phyloP scores from a whole-genome alignment of 2,329 filamentous ascomycete genomes.

The Alternaria tenuissima region DNA sequence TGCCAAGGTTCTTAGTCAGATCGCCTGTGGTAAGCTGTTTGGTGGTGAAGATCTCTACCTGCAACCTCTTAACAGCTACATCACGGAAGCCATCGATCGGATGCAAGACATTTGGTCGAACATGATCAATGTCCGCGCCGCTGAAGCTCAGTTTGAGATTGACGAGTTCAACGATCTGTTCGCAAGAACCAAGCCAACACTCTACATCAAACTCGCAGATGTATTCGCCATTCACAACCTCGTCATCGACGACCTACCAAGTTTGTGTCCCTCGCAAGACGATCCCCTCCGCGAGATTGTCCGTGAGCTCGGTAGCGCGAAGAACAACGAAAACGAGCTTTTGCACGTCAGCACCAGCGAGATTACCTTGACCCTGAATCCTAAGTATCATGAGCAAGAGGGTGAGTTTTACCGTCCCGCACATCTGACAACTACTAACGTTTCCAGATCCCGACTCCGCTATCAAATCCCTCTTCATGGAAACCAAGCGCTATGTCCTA shows the following conservation, averaged over 20 bases:
- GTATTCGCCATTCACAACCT: conserved; percentile 96
- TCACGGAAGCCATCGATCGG: conserved; percentile 83
- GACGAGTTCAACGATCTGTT: conserved; percentile 99
- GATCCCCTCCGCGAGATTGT: conserved; percentile 91
- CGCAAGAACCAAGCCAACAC: conserved; percentile 91
- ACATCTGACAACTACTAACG: conserved; percentile 30
- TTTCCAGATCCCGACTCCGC: conserved; percentile 83
- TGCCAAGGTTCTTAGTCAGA: conserved; percentile 88
- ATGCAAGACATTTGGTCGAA: conserved; percentile 77
- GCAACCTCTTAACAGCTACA: conserved; percentile 91
- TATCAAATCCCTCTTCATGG: conserved; percentile 93
- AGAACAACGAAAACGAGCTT: conserved; percentile 95
- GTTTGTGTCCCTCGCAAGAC: conserved; percentile 80
- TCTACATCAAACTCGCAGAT: conserved; percentile 99
- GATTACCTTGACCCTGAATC: conserved; percentile 88
- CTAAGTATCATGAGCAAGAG: conserved; percentile 87
- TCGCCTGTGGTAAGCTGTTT: conserved; percentile 87
- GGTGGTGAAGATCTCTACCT: conserved; percentile 95
- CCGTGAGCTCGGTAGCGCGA: conserved; percentile 91
- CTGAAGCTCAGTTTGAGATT: conserved; percentile 94
- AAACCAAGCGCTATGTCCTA: conserved; percentile 94
- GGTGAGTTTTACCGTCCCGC: conserved; percentile 52
- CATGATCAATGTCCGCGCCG: conserved; percentile 83
- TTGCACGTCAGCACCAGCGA: conserved; percentile 84
- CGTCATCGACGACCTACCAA: conserved; percentile 78